These are phyloP conservation scores for Podospora tetraspora DNA, from an alignment of 495 filamentous ascomycete species.

Conservation along the genomic window DNA sequence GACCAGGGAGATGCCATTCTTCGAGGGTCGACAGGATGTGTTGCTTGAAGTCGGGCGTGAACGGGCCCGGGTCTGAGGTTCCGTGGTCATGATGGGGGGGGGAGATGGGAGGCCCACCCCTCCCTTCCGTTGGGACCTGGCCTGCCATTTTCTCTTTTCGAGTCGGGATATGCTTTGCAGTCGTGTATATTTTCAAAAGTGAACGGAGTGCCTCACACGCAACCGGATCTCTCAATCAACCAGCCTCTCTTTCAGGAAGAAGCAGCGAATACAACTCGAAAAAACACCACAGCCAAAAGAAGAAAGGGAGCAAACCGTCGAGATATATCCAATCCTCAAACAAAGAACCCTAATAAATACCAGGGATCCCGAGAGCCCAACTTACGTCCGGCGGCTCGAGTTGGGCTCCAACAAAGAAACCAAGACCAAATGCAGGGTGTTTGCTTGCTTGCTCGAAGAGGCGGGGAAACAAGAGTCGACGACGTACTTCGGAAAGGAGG, in stretches of 20 bases:
- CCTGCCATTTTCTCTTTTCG: neutral
- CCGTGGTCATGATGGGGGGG: neutral
- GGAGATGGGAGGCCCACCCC: neutral
- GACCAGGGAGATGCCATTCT: slow-evolving; percentile 47
- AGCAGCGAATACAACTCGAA: neutral
- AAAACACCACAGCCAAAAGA: neutral
- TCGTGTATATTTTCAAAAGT: neutral
- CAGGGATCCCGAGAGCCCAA: neutral
- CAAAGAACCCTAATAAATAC: neutral
- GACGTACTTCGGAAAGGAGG: neutral
- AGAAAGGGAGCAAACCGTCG: neutral
- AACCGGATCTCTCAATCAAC: neutral
- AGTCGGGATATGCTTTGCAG: neutral
- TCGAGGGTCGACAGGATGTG: slow-evolving; percentile 36
- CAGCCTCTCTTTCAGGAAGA: neutral
- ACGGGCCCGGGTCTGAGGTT: neutral
- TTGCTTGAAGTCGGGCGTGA: slow-evolving; percentile 30
- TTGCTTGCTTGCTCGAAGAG: neutral
- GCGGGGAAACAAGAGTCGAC: neutral
- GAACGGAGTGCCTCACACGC: too few species aligned
- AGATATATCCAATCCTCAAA: neutral
- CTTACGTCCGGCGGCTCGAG: neutral
- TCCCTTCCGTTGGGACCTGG: neutral
- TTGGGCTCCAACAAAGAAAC: neutral
- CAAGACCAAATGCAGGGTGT: neutral